Evolutionary conservation across 2,329 filamentous ascomycete species (phyloP).

Genomic region (Sarocladium oryzae): DNA sequence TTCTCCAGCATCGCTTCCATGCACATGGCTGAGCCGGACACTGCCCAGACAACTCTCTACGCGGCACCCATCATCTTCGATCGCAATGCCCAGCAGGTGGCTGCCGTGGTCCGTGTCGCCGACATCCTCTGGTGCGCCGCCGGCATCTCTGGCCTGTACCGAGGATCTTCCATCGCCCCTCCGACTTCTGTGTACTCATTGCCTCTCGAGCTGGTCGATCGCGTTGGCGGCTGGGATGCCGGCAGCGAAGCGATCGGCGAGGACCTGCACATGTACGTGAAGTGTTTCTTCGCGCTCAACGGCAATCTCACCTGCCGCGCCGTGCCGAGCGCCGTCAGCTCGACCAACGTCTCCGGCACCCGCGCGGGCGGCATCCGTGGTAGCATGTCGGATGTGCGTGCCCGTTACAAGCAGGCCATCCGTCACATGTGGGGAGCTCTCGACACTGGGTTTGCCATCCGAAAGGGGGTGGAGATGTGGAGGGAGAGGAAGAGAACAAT

Average conservation of each 20-base stretch:
- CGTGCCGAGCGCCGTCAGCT: conserved; percentile 63
- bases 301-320: conserved; percentile 60
- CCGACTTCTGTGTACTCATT: conserved; percentile 71
- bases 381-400: conserved; percentile 50
- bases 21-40: conserved; percentile 54
- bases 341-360: conserved; percentile 62
- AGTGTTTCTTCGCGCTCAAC: conserved; percentile 69
- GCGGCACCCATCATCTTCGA: conserved; percentile 68
- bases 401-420: conserved; percentile 65
- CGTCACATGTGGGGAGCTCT: conserved; percentile 72
- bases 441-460: conserved; percentile 60
- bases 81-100: conserved; percentile 62
- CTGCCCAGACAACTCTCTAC: conserved; percentile 57
- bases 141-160: conserved; percentile 62
- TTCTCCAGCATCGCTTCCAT: conserved; percentile 58
- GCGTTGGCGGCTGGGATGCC: conserved; percentile 66
- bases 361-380: conserved; percentile 47
- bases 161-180: conserved; percentile 56
- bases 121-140: conserved; percentile 68
- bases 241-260: conserved; percentile 67
- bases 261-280: conserved; percentile 72
- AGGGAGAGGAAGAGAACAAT: conserved; percentile 50
- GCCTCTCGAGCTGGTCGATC: conserved; percentile 58
- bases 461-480: conserved; percentile 52
- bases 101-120: conserved; percentile 62